Percentiles rank a stretch among this genome's conserved stretches.
Conservation (phyloP, 1,284 basidiomycete species). For the Malassezia obtusa region DNA sequence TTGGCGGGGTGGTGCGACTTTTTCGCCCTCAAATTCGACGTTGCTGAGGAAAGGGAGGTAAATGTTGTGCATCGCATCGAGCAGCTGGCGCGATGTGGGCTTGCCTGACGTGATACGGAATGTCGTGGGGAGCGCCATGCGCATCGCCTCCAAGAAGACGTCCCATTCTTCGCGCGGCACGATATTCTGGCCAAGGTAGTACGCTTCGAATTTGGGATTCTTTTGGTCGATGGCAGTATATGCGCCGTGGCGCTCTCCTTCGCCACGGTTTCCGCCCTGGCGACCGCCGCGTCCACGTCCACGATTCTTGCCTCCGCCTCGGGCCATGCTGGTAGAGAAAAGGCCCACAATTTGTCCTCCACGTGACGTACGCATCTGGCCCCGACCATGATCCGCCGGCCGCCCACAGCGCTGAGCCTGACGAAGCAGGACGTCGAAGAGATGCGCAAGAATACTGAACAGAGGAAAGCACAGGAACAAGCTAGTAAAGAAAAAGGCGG, state of each 20-base stretch:
- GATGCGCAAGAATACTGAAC: slow-evolving; percentile 1
- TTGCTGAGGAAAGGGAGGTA: slow-evolving; percentile 71
- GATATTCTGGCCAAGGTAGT: slow-evolving; percentile 44
- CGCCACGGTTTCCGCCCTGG: background rate
- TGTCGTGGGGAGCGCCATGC: slow-evolving; percentile 75
- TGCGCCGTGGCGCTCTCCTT: slow-evolving; percentile 13
- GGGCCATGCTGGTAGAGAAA: slow-evolving; percentile 10
- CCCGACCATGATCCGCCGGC: slow-evolving; percentile 14
- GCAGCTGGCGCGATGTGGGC: slow-evolving; percentile 34
- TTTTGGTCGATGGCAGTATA: slow-evolving; percentile 16
- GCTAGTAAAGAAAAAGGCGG: too few species aligned
- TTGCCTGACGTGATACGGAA: slow-evolving; percentile 66
- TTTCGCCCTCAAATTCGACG: slow-evolving; percentile 67
- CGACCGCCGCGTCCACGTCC: slow-evolving; percentile 12
- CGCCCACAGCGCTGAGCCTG: slow-evolving; percentile 15
- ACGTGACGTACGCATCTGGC: slow-evolving; percentile 9
- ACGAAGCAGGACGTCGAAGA: slow-evolving; percentile 18
- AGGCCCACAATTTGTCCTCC: background rate
- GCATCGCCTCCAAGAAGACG: slow-evolving; percentile 60
- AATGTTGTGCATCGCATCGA: slow-evolving; percentile 38
- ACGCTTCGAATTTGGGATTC: slow-evolving; percentile 29
- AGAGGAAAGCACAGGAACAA: background rate
- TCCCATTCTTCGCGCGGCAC: slow-evolving; percentile 61
- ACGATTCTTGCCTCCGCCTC: slow-evolving; percentile 6
- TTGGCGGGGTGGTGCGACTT: slow-evolving; percentile 61